Percentiles rank a stretch among this genome's conserved stretches.
phyloP scores from a whole-genome alignment of 2,329 filamentous ascomycete species.

The Exutisphaerella laricina region DNA sequence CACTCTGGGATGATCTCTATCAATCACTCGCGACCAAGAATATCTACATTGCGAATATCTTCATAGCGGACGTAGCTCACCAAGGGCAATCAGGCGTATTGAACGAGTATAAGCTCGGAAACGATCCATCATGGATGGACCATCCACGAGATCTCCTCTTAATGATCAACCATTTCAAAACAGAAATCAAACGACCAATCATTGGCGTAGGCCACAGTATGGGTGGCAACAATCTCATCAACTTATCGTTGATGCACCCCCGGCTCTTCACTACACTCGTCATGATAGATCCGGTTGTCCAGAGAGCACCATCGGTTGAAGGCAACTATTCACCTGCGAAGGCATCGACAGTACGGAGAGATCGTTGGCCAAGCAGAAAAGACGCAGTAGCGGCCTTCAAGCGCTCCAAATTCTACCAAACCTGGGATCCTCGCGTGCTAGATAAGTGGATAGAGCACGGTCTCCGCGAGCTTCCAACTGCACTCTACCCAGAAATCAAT shows the following conservation, averaged over 20 bases:
- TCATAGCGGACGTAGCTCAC: constrained; percentile 84
- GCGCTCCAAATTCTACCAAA: constrained; percentile 67
- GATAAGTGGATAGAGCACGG: constrained; percentile 58
- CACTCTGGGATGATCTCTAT: constrained; percentile 80
- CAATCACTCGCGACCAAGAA: constrained; percentile 47
- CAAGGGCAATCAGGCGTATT: constrained; percentile 74
- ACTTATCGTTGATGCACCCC: constrained; percentile 71
- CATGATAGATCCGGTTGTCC: constrained; percentile 79
- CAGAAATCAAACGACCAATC: constrained; percentile 72
- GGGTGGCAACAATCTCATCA: constrained; percentile 68
- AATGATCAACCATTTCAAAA: constrained; percentile 77
- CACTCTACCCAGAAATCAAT: constrained; percentile 39
- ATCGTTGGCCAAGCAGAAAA: constrained; percentile 71
- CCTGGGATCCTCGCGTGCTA: constrained; percentile 77
- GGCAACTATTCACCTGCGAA: constrained; percentile 35
- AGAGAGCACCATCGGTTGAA: constrained; percentile 41
- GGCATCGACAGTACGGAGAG: constrained; percentile 66
- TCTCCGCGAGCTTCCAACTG: constrained; percentile 13
- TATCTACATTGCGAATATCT: constrained; percentile 72
- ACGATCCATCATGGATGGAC: constrained; percentile 86
- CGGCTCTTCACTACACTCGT: constrained; percentile 70
- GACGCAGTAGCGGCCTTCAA: constrained; percentile 63
- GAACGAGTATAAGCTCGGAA: constrained; percentile 70
- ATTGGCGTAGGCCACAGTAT: constrained; percentile 86
- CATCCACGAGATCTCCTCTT: constrained; percentile 77